phyloP scores from a whole-genome alignment of 2,329 filamentous ascomycete genomes.

The Cordyceps tenuipes region DNA sequence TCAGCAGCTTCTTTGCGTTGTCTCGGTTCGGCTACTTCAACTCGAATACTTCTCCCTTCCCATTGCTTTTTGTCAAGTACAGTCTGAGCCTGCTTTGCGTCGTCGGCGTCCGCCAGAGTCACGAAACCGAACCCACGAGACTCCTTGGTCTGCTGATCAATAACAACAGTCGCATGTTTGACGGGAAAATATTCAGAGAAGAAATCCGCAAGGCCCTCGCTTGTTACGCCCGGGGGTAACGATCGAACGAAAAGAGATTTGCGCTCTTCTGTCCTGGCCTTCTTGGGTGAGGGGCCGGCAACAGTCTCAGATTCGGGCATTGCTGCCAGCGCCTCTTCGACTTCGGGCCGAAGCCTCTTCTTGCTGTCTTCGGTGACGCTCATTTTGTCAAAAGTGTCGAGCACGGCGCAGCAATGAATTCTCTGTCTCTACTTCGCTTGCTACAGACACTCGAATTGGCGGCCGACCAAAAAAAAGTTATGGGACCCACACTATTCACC shows the following conservation, averaged over 20 bases:
- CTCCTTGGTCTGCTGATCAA: slow-evolving; percentile 75
- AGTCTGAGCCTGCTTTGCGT: slow-evolving; percentile 71
- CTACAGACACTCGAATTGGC: not conserved
- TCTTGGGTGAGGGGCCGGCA: slow-evolving; percentile 37
- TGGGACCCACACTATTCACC: not conserved
- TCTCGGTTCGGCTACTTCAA: slow-evolving; percentile 83
- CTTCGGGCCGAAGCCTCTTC: slow-evolving; percentile 27
- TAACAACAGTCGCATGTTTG: slow-evolving; percentile 90
- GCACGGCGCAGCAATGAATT: not conserved
- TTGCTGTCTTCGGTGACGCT: slow-evolving; percentile 23
- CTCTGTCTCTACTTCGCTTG: not conserved
- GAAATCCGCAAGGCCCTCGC: slow-evolving; percentile 72
- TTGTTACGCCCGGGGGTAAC: slow-evolving; percentile 69
- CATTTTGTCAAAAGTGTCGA: slow-evolving; percentile 18
- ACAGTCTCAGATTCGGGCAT: slow-evolving; percentile 26
- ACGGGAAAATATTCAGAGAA: slow-evolving; percentile 93
- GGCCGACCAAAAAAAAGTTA: slow-evolving; percentile 20
- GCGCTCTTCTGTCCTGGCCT: slow-evolving; percentile 49
- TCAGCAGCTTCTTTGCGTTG: slow-evolving; percentile 55
- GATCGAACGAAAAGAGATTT: slow-evolving; percentile 86
- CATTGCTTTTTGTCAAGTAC: slow-evolving; percentile 73
- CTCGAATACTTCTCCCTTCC: slow-evolving; percentile 70
- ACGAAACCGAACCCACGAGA: slow-evolving; percentile 95
- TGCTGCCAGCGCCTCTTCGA: slow-evolving; percentile 24
- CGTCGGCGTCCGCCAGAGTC: slow-evolving; percentile 88